Conservation (phyloP, 345 rosid species). For the Passiflora organensis region DNA sequence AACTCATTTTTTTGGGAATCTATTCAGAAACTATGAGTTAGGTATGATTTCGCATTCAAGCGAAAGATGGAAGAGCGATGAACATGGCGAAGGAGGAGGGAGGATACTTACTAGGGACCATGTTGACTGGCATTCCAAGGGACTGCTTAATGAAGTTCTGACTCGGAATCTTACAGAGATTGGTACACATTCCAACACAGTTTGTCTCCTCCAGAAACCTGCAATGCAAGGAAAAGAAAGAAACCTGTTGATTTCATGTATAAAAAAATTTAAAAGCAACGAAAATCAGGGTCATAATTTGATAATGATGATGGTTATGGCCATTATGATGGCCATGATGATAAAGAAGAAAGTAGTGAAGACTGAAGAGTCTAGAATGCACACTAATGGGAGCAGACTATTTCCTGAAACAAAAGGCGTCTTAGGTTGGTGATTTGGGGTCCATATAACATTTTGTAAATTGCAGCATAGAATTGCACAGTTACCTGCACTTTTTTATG, state of each 20-base stretch:
- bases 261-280: constrained; percentile 27
- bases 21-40: no score
- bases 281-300: constrained; percentile 16
- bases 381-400: constrained; percentile 39
- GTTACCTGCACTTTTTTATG: constrained; percentile 84
- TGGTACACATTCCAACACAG: constrained; percentile 89
- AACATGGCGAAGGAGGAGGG: no score
- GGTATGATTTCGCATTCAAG: no score
- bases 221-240: constrained; percentile 8
- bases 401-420: constrained; percentile 25
- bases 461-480: not conserved
- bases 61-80: no score
- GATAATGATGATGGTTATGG: constrained; percentile 15
- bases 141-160: constrained; percentile 75
- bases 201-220: constrained; percentile 84
- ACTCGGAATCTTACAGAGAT: constrained; percentile 74
- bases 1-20: no score
- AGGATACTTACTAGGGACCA: constrained; percentile 92
- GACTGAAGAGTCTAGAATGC: constrained; percentile 16
- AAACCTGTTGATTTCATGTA: not conserved
- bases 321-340: constrained; percentile 28
- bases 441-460: no score
- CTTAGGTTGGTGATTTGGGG: constrained; percentile 28
- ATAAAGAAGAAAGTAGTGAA: constrained; percentile 21
- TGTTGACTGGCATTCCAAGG: constrained; percentile 80